Base-by-base conservation (phyloP, 2,329 filamentous ascomycete species). In the Hymenoscyphus fructigenus region DNA sequence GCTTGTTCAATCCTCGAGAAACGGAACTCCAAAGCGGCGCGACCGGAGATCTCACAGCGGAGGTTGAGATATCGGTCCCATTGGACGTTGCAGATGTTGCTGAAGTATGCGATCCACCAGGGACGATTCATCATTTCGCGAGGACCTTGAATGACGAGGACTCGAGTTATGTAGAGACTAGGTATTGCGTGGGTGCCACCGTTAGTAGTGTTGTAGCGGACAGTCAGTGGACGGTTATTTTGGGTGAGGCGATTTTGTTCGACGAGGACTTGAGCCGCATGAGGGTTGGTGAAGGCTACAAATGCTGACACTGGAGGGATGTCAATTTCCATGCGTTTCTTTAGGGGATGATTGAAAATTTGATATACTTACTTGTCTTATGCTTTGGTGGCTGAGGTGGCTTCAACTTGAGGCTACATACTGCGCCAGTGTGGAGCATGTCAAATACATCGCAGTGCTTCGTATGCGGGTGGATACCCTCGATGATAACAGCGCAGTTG, bases 1-100 rank as follows among this genome's bases (percentile, higher is more conserved):
- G 57, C 57, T 15, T 59, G 57, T 23, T 41, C 57, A 41, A 59
- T 20, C 23, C 34, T 59, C 32, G 34, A 26, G 34, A 59, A 59
- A 7, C 57, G 57, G 55, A 59, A 59, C 15, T 59, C 57, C 17
- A 59, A 26, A 36, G 32, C 36, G 9, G 20, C 20, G 14, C 23
- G n/a, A 17, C 57, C 57, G 3, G 32, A 9, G 20, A 41, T 59
- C 17, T 59, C 20, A 34, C 57, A 59, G 17, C 32, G 29, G 10
- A 59, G 57, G 9, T 59, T 34, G 28, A 57, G 28, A 20, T 32
- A 32, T 17, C 55, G 55, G 15, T 57, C 55, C 55, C 55, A 57
- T 29, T 34, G 55, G 1, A 29, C 55, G 26, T 34, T 57, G 55
- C 55, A 57, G 55, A 57, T 32, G 26, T 57, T 29, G n/a, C 26